A percentile compares a stretch with the other conserved stretches of the same genome.
phyloP scores from a whole-genome alignment of 805 yeast genomes.

The Starmerella etchellsii region DNA sequence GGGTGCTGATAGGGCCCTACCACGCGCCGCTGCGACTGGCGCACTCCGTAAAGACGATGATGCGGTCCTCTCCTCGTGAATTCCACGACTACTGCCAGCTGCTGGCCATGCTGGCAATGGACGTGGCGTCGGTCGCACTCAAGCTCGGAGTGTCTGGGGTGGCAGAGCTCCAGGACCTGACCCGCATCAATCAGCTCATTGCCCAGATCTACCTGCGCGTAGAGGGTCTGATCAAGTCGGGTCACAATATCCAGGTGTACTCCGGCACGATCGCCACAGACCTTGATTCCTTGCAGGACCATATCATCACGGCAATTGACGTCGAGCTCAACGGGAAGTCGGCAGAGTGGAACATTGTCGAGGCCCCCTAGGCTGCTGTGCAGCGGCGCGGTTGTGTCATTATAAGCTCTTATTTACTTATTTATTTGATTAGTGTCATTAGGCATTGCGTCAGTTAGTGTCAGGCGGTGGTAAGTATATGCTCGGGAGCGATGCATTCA shows the following conservation, averaged over 20 bases:
- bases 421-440: neutral
- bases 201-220: constrained; percentile 25
- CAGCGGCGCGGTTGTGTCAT: too few species aligned
- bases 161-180: constrained; percentile 14
- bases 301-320: constrained; percentile 19
- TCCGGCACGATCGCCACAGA: constrained; percentile 16
- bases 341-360: constrained; percentile 28
- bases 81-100: constrained; percentile 25
- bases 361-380: constrained; percentile 20
- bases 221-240: constrained; percentile 17
- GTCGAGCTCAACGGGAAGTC: constrained; percentile 26
- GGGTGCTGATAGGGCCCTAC: constrained; percentile 18
- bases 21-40: constrained; percentile 11
- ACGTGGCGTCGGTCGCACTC: constrained; percentile 23
- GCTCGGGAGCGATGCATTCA: constrained; percentile 15
- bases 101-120: constrained; percentile 26
- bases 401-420: neutral
- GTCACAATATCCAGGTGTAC: constrained; percentile 18
- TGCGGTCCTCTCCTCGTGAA: constrained; percentile 23
- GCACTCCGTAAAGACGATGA: constrained; percentile 22
- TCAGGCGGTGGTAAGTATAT: constrained; percentile 7
- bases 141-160: constrained; percentile 21
- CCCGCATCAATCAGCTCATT: constrained; percentile 22
- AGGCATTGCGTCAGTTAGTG: neutral
- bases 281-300: constrained; percentile 21